Conservation (phyloP, 73 alveolate species). For the Stentor coeruleus region DNA sequence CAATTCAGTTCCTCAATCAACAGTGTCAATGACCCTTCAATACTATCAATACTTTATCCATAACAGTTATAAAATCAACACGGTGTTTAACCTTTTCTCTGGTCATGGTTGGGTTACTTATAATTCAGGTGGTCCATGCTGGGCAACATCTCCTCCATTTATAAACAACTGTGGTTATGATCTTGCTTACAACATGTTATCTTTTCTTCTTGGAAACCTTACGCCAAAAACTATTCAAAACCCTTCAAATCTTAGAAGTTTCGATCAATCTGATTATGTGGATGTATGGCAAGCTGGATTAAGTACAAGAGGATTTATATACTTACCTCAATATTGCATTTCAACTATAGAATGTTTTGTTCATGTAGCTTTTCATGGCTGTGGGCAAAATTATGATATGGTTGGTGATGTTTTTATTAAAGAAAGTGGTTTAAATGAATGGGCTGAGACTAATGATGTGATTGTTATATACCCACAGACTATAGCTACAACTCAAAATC, state of each 20-base stretch:
- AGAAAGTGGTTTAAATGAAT: conserved; percentile 44
- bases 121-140: conserved; percentile 39
- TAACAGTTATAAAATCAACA: not conserved
- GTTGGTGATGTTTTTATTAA: conserved; percentile 36
- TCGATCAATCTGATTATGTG: conserved; percentile 29
- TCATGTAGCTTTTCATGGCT: conserved; percentile 54
- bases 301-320: conserved; percentile 33
- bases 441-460: conserved; percentile 53
- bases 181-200: conserved; percentile 29
- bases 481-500: conserved; percentile 27
- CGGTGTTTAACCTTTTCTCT: not conserved
- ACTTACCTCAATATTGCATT: conserved; percentile 49
- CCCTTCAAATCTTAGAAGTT: not conserved
- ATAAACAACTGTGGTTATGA: conserved; percentile 43
- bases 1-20: not conserved
- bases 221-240: conserved; percentile 23
- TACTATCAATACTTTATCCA: not conserved
- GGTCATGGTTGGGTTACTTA: conserved; percentile 45
- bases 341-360: conserved; percentile 27
- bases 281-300: conserved; percentile 10
- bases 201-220: not conserved
- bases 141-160: conserved; percentile 34
- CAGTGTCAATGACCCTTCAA: not conserved
- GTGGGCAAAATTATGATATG: conserved; percentile 32
- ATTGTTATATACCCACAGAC: conserved; percentile 52